These are phyloP conservation scores for Trypanosoma brucei DNA, from an alignment of 208 protist species.

Conservation along the genomic window DNA sequence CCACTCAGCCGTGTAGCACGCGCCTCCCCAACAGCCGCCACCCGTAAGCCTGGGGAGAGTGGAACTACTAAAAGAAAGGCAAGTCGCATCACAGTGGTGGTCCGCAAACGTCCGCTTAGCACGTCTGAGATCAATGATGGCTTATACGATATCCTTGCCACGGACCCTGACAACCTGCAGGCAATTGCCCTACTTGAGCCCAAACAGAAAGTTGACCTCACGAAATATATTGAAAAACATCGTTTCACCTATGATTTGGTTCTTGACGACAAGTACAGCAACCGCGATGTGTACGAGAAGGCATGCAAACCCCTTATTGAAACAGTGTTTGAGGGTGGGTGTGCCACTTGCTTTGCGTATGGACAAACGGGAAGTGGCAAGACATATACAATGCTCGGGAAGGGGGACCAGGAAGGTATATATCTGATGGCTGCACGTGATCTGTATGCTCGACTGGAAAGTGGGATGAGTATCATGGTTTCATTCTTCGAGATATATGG, in stretches of 20 bases:
- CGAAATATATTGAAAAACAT: constrained; percentile 95
- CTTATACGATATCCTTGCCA: constrained; percentile 87
- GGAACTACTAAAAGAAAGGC: constrained; percentile 29
- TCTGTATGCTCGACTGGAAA: constrained; percentile 56
- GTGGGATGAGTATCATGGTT: constrained; percentile 38
- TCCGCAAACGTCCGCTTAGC: constrained; percentile 90
- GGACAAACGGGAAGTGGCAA: constrained; percentile 32
- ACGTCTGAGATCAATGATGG: constrained; percentile 64
- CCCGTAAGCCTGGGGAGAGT: constrained; percentile 41
- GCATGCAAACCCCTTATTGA: constrained; percentile 80
- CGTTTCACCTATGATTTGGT: constrained; percentile 95
- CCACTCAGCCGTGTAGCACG: constrained; percentile 56
- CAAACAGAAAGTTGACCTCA: constrained; percentile 94
- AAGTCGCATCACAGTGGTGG: constrained; percentile 86
- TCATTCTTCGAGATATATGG: constrained; percentile 92
- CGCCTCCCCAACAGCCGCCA: constrained; percentile 43
- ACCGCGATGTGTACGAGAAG: constrained; percentile 73
- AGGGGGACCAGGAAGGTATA: constrained; percentile 42
- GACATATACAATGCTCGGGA: constrained; percentile 52
- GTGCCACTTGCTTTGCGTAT: constrained; percentile 74
- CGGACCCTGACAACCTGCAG: constrained; percentile 75
- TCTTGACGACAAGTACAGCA: constrained; percentile 89
- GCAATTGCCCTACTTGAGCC: constrained; percentile 82
- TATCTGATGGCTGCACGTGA: constrained; percentile 84
- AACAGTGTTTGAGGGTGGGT: constrained; percentile 86